Base-by-base conservation (phyloP, 371 early-diverging fungal genomes). In the Circinella minor region DNA sequence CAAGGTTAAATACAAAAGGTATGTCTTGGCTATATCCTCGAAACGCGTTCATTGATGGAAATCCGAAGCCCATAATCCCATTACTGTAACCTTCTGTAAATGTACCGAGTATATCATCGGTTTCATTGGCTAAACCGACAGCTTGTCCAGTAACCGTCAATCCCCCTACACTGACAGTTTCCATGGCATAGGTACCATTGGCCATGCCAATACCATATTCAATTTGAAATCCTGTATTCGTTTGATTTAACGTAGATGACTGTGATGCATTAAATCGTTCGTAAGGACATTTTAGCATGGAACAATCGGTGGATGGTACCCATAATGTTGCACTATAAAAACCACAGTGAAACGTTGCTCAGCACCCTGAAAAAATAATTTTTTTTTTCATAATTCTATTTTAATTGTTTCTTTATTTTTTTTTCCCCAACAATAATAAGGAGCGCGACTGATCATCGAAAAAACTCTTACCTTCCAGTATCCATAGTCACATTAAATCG, bases 41-140 rank as follows among this genome's bases (percentile, higher is more conserved):
- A 43, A 67, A 62, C 10, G 67, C 36, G 18, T 66, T 76, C 27
- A 82, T 57, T 2, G 67, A 70, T 4, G 75, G 70, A 54, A 73
- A 82, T 0, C 71, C 85, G 10, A 85, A 48, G 0, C 85, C 85
- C 14, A 82, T 46, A 43, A 85, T 79, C n/a, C 85, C 85, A 61
- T 79, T 77, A 14, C 69, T 68, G 36, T 71, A 54, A 13, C 66
- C 71, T 36, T 61, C 27, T 5, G 27, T 63, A 17, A 27, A 34
- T 54, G 61, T 63, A 1, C 72, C 73, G 3, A 69, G 62, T 3
- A 69, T 60, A 20, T 73, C 55, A 17, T 55, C 48, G 8, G 80
- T 72, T 8, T 66, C 62, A 27, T n/a, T 69, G 8, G 78, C 76
- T 13, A 81, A 61, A 1, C 82, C 85, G 46, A 84, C 49, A 18